Evolutionary conservation across 1,284 basidiomycete species (phyloP), one percentile per base, ranked within the genome.

Genomic region (Limonomyces culmigenus): DNA sequence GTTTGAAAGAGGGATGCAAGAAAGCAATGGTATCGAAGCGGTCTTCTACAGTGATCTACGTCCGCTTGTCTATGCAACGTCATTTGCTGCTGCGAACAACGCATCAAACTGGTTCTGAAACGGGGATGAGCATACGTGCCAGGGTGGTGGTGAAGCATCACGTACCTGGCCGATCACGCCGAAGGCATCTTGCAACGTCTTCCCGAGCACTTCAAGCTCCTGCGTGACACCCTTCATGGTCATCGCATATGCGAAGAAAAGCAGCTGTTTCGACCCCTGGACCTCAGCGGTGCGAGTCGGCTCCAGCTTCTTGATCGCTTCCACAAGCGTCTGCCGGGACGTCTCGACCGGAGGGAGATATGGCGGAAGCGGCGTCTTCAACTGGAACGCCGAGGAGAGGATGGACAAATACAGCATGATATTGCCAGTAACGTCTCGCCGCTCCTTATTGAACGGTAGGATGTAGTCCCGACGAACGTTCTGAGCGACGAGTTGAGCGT

Each of bases 221-320:
- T 73, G 67, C 14, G 88, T 91, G 20, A 95, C 83, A 5, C 88
- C 86, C 51, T 80, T 74, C 88, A 95, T 93, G 37, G 85, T 85
- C 37, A 93, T 60, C 0, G 86, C 87, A 49, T 96, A 96, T 1
- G 88, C 88, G 48, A 95, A 93, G 59, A 86, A 96, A 15, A 97
- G 63, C 5, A 97, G 61, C 47, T 92, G 86, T 25, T 79, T 67
- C 4, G 86, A 88, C 5, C 67, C 73, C 46, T 73, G 74, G 19
- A 74, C 68, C 31, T 83, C 72, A 37, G 19, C 29, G 13, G 4
- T 17, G 14, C 32, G 11, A 6, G 30, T 11, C 10, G 11, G 10
- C 8, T 32, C 20, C 19, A 33, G 11, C 16, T 15, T 27, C 17
- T 29, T 30, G 29, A 32, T 20, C 30, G 29, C 11, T 11, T 45